Percentiles rank a stretch among this genome's conserved stretches.
Conservation (phyloP, 768 basidiomycete species). For the Sporobolomyces phaffii region DNA sequence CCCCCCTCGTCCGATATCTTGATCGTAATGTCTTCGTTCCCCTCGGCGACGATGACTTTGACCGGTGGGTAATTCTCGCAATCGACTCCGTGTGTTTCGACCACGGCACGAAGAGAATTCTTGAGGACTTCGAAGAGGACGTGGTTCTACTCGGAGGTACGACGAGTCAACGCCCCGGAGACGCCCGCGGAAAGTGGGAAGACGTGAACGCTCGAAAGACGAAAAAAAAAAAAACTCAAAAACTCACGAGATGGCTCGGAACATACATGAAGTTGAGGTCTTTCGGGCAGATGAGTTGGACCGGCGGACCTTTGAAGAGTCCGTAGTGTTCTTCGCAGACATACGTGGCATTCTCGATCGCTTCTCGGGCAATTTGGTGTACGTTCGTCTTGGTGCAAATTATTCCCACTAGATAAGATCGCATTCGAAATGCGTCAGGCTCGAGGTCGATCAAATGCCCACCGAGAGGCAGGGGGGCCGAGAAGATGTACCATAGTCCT, state of each 20-base stretch:
- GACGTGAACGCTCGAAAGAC: not conserved
- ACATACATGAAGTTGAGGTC: conserved; percentile 87
- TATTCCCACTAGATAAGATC: conserved; percentile 63
- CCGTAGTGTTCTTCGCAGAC: conserved; percentile 87
- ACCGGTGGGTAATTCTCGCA: conserved; percentile 80
- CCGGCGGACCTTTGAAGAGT: conserved; percentile 91
- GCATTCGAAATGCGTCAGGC: fast-evolving
- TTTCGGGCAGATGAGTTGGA: conserved; percentile 88
- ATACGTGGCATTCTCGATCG: conserved; percentile 85
- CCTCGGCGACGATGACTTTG: conserved; percentile 90
- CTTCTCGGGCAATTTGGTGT: conserved; percentile 95
- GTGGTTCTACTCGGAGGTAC: conserved; percentile 54
- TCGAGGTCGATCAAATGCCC: no score
- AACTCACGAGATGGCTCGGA: conserved; percentile 70
- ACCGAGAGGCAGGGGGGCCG: no score
- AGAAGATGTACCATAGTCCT: conserved; percentile 37
- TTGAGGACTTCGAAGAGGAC: conserved; percentile 96
- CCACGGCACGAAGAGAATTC: conserved; percentile 93
- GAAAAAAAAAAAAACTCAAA: not conserved
- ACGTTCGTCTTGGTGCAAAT: conserved; percentile 95
- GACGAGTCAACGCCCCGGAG: no score
- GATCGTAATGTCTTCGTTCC: conserved; percentile 97
- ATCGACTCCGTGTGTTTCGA: conserved; percentile 81
- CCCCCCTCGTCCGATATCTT: conserved; percentile 98
- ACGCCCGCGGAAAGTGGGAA: not conserved